These are phyloP conservation scores for Aspergillus pseudoglaucus DNA, from an alignment of 2,329 filamentous ascomycete genomes.

Conservation along the genomic window DNA sequence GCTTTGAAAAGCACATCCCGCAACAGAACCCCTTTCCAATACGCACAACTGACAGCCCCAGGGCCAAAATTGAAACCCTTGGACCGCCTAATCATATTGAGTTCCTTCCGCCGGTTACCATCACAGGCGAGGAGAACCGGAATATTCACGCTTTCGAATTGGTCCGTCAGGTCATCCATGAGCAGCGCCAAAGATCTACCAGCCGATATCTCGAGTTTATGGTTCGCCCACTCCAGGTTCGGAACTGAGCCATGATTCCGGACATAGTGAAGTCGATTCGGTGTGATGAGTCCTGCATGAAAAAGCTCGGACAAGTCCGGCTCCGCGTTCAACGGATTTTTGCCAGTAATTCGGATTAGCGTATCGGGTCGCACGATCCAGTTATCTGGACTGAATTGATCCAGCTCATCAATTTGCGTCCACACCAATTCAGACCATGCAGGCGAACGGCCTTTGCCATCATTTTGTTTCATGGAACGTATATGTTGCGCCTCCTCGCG, in stretches of 20 bases:
- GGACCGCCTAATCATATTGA: conserved; percentile 45
- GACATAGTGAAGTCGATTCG: conserved; percentile 47
- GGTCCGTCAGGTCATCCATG: conserved; percentile 42
- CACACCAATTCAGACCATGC: conserved; percentile 24
- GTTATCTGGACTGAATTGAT: conserved; percentile 49
- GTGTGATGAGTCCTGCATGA: conserved; percentile 46
- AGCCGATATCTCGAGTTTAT: conserved; percentile 41
- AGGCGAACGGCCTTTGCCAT: conserved; percentile 36
- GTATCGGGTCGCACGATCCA: conserved; percentile 46
- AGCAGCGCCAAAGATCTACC: conserved; percentile 31
- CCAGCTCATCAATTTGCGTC: conserved; percentile 44
- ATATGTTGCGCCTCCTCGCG: conserved; percentile 40
- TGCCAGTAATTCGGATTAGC: conserved; percentile 47
- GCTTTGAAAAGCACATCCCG: conserved; percentile 41
- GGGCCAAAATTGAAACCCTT: conserved; percentile 46
- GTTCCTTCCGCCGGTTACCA: conserved; percentile 47
- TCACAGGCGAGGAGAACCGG: conserved; percentile 45
- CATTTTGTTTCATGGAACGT: conserved; percentile 38
- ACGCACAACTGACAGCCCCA: conserved; percentile 44
- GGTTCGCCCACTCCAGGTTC: conserved; percentile 44
- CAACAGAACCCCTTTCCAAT: conserved; percentile 45
- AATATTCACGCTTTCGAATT: conserved; percentile 44
- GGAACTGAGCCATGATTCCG: conserved; percentile 51
- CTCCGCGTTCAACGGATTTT: conserved; percentile 50
- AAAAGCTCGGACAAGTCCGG: conserved; percentile 38